A percentile compares a stretch with the other conserved stretches of the same genome.
Conservation (phyloP, 2,329 filamentous ascomycete species). For the Xylariales sp. region DNA sequence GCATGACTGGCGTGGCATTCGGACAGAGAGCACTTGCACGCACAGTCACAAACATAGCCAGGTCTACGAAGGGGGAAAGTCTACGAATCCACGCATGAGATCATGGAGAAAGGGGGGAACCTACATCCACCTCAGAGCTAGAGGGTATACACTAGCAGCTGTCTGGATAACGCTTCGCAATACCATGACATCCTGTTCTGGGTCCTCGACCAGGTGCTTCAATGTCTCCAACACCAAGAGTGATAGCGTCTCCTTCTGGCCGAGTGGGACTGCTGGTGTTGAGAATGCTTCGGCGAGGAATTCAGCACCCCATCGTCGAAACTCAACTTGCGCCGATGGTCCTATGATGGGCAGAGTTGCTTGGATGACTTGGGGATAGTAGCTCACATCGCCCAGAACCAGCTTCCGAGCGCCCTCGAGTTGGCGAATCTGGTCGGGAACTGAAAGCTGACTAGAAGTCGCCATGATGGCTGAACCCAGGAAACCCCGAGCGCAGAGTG, state of each 20-base stretch:
- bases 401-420: slow-evolving; percentile 87
- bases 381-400: slow-evolving; percentile 77
- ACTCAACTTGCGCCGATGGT: slow-evolving; percentile 66
- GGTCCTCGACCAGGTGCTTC: slow-evolving; percentile 62
- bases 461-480: slow-evolving; percentile 55
- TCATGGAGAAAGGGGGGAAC: slow-evolving; percentile 35
- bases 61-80: slow-evolving; percentile 20
- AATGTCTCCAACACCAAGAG: slow-evolving; percentile 75
- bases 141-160: slow-evolving; percentile 85
- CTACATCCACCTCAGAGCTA: slow-evolving; percentile 92
- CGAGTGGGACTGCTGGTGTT: slow-evolving; percentile 72
- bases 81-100: slow-evolving; percentile 21
- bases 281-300: slow-evolving; percentile 96
- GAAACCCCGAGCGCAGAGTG: no score
- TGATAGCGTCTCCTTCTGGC: slow-evolving; percentile 77
- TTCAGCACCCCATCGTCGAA: slow-evolving; percentile 93
- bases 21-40: slow-evolving; percentile 13
- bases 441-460: slow-evolving; percentile 45
- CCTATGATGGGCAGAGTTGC: slow-evolving; percentile 90
- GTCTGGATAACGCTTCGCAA: slow-evolving; percentile 84
- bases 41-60: slow-evolving; percentile 17
- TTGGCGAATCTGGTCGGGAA: slow-evolving; percentile 77
- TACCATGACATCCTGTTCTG: slow-evolving; percentile 73
- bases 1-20: slow-evolving; percentile 10
- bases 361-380: slow-evolving; percentile 88